These are phyloP conservation scores for Imleria badia DNA, from an alignment of 768 basidiomycete genomes.

Conservation along the genomic window DNA sequence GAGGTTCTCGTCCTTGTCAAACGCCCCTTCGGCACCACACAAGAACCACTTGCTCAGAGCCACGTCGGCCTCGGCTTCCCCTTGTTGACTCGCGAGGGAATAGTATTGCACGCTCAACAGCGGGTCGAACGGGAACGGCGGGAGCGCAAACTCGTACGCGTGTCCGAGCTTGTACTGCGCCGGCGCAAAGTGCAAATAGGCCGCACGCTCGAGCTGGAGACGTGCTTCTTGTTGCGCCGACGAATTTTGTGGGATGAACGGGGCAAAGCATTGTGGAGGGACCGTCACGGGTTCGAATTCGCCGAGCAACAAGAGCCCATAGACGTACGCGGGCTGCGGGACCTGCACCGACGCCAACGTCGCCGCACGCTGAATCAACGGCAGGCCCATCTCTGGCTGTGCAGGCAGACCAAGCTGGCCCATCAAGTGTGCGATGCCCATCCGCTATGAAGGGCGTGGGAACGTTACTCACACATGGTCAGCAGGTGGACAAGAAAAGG, in stretches of 20 bases:
- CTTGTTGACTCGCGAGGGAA: constrained; percentile 74
- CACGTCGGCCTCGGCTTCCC: constrained; percentile 94
- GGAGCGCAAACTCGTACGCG: constrained; percentile 86
- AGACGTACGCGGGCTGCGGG: constrained; percentile 88
- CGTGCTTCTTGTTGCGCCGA: constrained; percentile 60
- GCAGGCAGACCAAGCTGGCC: constrained; percentile 77
- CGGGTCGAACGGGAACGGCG: constrained; percentile 86
- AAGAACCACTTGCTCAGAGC: constrained; percentile 97
- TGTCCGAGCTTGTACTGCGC: constrained; percentile 93
- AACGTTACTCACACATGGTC: not conserved
- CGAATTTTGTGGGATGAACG: constrained; percentile 53
- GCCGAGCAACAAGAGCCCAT: constrained; percentile 79
- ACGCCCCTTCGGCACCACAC: constrained; percentile 73
- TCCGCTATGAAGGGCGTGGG: constrained; percentile 51
- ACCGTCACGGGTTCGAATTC: constrained; percentile 75
- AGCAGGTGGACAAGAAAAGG: too few species aligned
- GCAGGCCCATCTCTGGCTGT: constrained; percentile 57
- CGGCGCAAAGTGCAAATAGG: constrained; percentile 79
- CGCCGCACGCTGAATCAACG: constrained; percentile 77
- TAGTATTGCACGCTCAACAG: constrained; percentile 91
- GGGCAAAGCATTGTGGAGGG: constrained; percentile 48
- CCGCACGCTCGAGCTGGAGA: constrained; percentile 78
- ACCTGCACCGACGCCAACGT: constrained; percentile 67
- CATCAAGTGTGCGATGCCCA: constrained; percentile 91
- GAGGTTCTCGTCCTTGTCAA: constrained; percentile 85